These are phyloP conservation scores for Phytophthora fragariae DNA, from an alignment of 352 stramenopile species.

Conservation along the genomic window DNA sequence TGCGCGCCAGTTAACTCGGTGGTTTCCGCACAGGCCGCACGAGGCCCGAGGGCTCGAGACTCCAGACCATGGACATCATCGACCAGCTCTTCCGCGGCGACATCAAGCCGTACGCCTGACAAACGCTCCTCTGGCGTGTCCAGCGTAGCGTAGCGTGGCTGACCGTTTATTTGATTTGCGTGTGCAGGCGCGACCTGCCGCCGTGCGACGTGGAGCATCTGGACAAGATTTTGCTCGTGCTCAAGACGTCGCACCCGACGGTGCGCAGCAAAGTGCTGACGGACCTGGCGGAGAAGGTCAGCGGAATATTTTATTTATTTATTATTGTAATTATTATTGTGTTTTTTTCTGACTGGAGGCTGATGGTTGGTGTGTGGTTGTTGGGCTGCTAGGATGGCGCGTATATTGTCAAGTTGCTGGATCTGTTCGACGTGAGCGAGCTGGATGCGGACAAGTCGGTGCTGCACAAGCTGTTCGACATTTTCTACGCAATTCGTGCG, in stretches of 20 bases:
- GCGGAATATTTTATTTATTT: not conserved
- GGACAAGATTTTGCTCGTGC: slow-evolving; percentile 63
- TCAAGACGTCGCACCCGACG: slow-evolving; percentile 69
- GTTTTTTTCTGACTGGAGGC: not conserved
- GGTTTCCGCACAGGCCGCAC: not conserved
- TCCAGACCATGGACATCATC: slow-evolving; percentile 45
- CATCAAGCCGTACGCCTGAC: slow-evolving; percentile 51
- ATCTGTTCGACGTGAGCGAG: slow-evolving; percentile 79
- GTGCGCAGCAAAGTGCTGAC: slow-evolving; percentile 59
- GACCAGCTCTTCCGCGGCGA: slow-evolving; percentile 65
- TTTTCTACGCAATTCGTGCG: slow-evolving; percentile 77
- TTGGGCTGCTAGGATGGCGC: slow-evolving; percentile 54
- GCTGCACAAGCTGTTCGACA: slow-evolving; percentile 75
- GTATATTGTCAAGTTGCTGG: slow-evolving; percentile 78
- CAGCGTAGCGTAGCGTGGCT: slow-evolving; percentile 16
- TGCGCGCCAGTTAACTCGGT: not conserved
- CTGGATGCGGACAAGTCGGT: slow-evolving; percentile 65
- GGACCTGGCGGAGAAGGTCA: slow-evolving; percentile 57
- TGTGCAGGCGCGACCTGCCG: slow-evolving; percentile 60
- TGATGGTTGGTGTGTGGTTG: slow-evolving; percentile 1
- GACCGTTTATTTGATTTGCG: slow-evolving; percentile 9
- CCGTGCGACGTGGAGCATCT: slow-evolving; percentile 72
- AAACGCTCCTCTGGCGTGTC: slow-evolving; percentile 4
- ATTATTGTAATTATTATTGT: not conserved
- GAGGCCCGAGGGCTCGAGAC: no score